A percentile compares a stretch with the other conserved stretches of the same genome.
These are phyloP conservation scores for Groenewaldozyma tartarivorans DNA, from an alignment of 805 yeast species.

Conservation along the genomic window DNA sequence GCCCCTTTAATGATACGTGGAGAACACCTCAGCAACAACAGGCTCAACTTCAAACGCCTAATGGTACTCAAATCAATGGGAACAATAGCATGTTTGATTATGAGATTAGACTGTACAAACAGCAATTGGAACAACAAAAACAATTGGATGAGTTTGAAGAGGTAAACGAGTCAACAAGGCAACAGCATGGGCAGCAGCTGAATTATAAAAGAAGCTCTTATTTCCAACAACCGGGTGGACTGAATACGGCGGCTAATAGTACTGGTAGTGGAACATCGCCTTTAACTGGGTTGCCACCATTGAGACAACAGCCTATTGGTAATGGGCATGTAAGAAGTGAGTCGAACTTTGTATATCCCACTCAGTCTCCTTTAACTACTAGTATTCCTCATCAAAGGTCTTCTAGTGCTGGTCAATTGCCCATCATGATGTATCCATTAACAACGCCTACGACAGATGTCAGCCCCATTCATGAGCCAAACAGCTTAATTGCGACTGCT, in stretches of 20 bases:
- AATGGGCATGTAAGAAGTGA: background rate
- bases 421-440: background rate
- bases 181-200: slow-evolving; percentile 1
- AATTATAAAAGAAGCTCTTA: background rate
- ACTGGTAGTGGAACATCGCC: background rate
- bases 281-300: background rate
- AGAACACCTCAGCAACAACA: background rate
- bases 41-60: slow-evolving; percentile 4
- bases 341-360: background rate
- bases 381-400: background rate
- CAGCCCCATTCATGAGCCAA: background rate
- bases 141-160: background rate
- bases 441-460: background rate
- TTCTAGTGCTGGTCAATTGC: background rate
- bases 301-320: background rate
- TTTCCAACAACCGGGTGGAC: background rate
- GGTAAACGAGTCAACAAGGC: too few species aligned
- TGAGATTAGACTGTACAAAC: slow-evolving; percentile 1
- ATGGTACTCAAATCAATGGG: background rate
- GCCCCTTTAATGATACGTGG: slow-evolving; percentile 2
- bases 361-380: background rate
- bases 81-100: slow-evolving; percentile 1
- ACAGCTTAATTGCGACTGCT: too few species aligned
- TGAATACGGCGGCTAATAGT: background rate
- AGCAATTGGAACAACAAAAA: slow-evolving; percentile 5